These are phyloP conservation scores for Astragalus membranaceus DNA, from an alignment of 306 rosid genomes.

Conservation along the genomic window DNA sequence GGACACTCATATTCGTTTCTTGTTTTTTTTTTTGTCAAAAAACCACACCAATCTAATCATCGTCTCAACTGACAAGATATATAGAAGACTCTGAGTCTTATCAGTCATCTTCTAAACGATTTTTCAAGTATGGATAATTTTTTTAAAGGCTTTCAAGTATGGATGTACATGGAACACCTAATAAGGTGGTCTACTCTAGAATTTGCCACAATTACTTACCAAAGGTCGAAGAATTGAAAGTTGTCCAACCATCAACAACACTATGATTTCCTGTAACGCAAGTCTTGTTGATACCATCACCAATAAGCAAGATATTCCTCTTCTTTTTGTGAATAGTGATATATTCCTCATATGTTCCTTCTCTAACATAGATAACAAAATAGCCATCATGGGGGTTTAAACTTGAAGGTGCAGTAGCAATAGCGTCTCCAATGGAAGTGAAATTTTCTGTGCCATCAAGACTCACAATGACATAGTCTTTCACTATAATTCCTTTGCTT, in stretches of 20 bases:
- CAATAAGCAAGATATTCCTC: constrained; percentile 56
- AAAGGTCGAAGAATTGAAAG: constrained; percentile 71
- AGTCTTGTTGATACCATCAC: constrained; percentile 74
- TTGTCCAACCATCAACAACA: constrained; percentile 61
- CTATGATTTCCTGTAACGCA: constrained; percentile 67
- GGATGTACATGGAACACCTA: no score
- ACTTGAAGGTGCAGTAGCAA: constrained; percentile 47
- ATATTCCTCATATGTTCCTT: constrained; percentile 63
- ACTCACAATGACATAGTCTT: constrained; percentile 36
- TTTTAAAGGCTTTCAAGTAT: no score
- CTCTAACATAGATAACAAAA: constrained; percentile 45
- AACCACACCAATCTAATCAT: no score
- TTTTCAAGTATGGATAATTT: no score
- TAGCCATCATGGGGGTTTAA: constrained; percentile 52
- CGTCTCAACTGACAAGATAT: no score
- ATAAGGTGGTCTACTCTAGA: no score
- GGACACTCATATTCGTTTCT: no score
- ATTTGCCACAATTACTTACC: constrained; percentile 32
- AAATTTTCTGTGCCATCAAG: constrained; percentile 53
- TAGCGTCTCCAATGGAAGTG: constrained; percentile 60
- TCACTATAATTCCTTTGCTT: constrained; percentile 40
- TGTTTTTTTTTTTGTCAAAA: no score
- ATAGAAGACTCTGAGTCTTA: no score
- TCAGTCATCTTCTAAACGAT: no score
- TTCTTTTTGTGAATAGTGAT: constrained; percentile 35